phyloP scores from a whole-genome alignment of 2,329 filamentous ascomycete species.

The Emericellopsis cladophorae region DNA sequence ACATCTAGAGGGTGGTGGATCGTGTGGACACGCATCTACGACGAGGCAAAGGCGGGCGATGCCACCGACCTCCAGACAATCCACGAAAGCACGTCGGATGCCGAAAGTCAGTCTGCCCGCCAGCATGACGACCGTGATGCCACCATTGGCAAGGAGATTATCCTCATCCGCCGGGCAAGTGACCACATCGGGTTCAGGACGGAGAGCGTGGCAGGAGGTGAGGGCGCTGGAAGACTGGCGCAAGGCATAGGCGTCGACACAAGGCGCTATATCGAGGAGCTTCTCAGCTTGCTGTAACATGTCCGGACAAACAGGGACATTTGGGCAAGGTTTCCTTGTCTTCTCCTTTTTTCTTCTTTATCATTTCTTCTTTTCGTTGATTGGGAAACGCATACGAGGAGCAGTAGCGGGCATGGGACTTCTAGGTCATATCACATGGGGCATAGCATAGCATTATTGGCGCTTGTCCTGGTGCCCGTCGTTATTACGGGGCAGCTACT shows the following conservation, averaged over 20 bases:
- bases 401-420: too few relatives aligned
- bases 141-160: constrained; percentile 41
- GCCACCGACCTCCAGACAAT: constrained; percentile 12
- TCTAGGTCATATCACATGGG: too few relatives aligned
- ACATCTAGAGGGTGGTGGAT: constrained; percentile 59
- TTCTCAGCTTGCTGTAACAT: constrained; percentile 43
- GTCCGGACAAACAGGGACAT: too few relatives aligned
- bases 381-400: too few relatives aligned
- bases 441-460: too few relatives aligned
- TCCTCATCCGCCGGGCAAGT: constrained; percentile 46
- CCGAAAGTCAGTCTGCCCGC: background rate
- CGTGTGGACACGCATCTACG: constrained; percentile 48
- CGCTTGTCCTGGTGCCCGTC: too few relatives aligned
- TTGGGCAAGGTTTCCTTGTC: too few relatives aligned
- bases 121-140: constrained; percentile 5
- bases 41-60: constrained; percentile 11
- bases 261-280: constrained; percentile 58
- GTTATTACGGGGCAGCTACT: too few relatives aligned
- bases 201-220: constrained; percentile 28
- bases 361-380: background rate
- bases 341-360: too few relatives aligned
- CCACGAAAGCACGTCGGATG: constrained; percentile 9
- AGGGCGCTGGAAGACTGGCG: constrained; percentile 44
- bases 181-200: constrained; percentile 33
- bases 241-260: constrained; percentile 71